Base-by-base conservation (phyloP, 192 early-diverging fungal species). In the Rhizophagus prolifer region DNA sequence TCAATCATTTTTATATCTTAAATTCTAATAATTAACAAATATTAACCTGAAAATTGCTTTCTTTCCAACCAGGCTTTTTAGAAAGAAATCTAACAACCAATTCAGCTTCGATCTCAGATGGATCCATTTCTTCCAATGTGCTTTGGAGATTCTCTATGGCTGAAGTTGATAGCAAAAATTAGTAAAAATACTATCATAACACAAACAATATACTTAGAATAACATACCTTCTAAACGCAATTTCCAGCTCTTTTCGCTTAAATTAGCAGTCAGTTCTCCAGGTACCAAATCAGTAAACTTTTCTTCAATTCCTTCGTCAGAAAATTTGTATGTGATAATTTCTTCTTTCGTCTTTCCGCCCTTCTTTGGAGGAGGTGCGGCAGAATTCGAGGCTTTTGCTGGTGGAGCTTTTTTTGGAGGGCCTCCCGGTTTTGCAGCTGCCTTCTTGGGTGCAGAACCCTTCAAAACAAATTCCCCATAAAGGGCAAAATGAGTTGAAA, bases 61-160 rank as follows among this genome's bases (percentile, higher is more conserved):
- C 97, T 82, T 98, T 98, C 94, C 94, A 97, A 5, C 97, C 96
- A 0, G 95, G 95, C 36, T 93, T 95, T 59, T 93, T 92, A 10
- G 87, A 81, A 30, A 99, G 81, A 68, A 90, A 88, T 25, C 94
- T 89, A 9, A 94, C 86, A 31, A 99, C 84, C 25, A 96, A 84
- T 79, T 99, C 97, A 13, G 93, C 86, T 61, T 95, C 92, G 5
- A 95, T 72, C 9, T 78, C 75, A 4, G 81, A 41, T 30, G 82
- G 76, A 9, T 88, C 81, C 47, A 83, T 84, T 21, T 83, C 80
- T 50, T 88, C 86, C 30, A 98, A 75, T 36, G 90, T 88, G 64
- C 90, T 89, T 28, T 89, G 80, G 25, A 98, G 84, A 38, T 87
- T 85, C 34, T 96, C 94, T 80, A 94, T 95, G 4, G 86, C 88